A percentile compares a stretch with the other conserved stretches of the same genome.
Evolutionary conservation across 805 yeast species (phyloP).

Genomic region (Phaffomyces antillensis): DNA sequence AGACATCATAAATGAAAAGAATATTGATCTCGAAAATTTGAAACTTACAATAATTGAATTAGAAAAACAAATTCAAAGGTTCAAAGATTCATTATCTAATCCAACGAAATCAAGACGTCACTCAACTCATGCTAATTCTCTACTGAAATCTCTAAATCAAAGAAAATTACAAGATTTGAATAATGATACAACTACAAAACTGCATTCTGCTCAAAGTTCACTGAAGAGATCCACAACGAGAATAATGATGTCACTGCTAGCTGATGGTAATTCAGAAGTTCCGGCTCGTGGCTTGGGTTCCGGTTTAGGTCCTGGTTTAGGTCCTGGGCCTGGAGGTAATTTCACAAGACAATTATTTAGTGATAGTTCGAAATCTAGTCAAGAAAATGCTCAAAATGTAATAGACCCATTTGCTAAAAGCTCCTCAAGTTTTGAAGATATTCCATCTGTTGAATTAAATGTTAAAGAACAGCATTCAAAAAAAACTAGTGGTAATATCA

Average conservation of each 20-base stretch:
- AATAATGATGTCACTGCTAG: conserved; percentile 3
- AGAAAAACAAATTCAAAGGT: conserved; percentile 25
- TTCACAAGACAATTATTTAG: background rate
- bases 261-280: background rate
- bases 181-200: background rate
- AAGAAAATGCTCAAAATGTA: too few relatives aligned
- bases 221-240: conserved; percentile 3
- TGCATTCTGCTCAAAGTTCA: too few relatives aligned
- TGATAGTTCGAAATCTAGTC: background rate
- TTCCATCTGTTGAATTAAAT: background rate
- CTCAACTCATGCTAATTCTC: conserved; percentile 2
- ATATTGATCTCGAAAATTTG: conserved; percentile 47
- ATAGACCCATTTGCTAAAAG: background rate
- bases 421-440: conserved; percentile 1
- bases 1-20: conserved; percentile 56
- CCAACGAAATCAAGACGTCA: background rate
- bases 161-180: background rate
- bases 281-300: background rate
- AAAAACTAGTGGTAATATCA: background rate
- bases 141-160: conserved; percentile 2
- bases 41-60: conserved; percentile 53
- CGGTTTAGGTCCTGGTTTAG: too few relatives aligned
- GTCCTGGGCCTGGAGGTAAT: too few relatives aligned
- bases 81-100: background rate
- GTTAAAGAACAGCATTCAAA: background rate